Base-by-base conservation (phyloP, 2,329 filamentous ascomycete genomes). In the Amauroascus niger region DNA sequence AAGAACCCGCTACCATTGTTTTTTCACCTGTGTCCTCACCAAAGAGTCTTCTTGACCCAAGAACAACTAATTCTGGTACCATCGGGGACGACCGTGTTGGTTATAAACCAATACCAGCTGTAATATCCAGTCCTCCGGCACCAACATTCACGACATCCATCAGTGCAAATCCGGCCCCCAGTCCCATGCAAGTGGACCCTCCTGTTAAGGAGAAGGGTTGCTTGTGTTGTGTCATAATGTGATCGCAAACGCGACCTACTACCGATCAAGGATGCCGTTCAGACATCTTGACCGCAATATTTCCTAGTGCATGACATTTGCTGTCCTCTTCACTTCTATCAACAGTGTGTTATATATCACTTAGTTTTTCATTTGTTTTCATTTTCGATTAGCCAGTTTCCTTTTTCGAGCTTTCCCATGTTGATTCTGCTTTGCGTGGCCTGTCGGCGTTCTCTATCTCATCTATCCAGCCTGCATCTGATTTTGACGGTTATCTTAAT, bases 151-250 rank as follows among this genome's bases (percentile, higher is more conserved):
- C 61, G 6, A 64, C 61, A 33, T 62, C 66, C 26, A 69, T 68
- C 54, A 71, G 61, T 47, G 64, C 62, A 39, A 71, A 72, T 60
- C 64, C 71, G 63, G 66, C 67, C 39, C 64, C 73, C 2, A 69
- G 73, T 8, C 71, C 76, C 4, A 73, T 78, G 43, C 74, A 76
- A 57, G 65, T 80, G 22, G 78, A 79, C 43, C 75, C 82, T 47
- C 73, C 73, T 9, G 76, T 81, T 76, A 80, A 80, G 61, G 76
- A 81, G 62, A 79, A 76, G 58, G 78, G 80, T 9, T 84, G 84
- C 61, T 82, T 80, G 55, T 86, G 84, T 68, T 89, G 86, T 69
- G 74, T 87, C 57, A 78, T 90, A 60, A 88, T 88, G 86, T 88
- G 49, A 49, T 24, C 28, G n/a, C n/a, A 26, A 24, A 30, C 5